Percentiles rank a stretch among this genome's conserved stretches.
Conservation (phyloP, 2,329 filamentous ascomycete genomes). For the Juglanconis oblonga region DNA sequence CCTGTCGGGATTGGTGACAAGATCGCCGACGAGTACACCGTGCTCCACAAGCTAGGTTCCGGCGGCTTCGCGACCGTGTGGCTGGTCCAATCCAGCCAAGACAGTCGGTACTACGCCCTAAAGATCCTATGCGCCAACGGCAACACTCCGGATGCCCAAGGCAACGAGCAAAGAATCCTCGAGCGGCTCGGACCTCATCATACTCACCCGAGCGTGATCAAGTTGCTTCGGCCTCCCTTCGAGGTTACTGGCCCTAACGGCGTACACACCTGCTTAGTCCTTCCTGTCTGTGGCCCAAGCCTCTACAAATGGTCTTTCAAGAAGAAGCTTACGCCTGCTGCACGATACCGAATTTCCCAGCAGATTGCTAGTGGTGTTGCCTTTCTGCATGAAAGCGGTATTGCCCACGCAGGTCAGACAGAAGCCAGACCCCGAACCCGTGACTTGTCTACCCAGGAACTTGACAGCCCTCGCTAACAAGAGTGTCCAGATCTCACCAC, state of each 20-base stretch:
- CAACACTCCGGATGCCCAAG: neutral
- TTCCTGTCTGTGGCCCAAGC: neutral
- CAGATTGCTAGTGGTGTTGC: neutral
- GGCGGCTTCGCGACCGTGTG: conserved; percentile 7
- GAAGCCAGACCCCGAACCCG: no score
- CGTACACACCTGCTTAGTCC: conserved; percentile 3
- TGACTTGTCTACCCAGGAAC: no score
- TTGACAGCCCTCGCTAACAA: neutral
- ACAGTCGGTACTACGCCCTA: conserved; percentile 2
- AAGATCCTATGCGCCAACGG: conserved; percentile 2
- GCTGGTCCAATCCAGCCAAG: conserved; percentile 1
- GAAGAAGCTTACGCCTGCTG: neutral
- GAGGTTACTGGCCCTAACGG: neutral
- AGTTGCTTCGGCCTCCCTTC: conserved; percentile 1
- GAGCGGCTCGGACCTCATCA: neutral
- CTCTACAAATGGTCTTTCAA: neutral
- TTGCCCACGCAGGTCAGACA: neutral
- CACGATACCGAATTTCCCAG: no score
- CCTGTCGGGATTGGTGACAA: neutral
- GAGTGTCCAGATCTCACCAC: neutral
- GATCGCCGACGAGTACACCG: neutral
- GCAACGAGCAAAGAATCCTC: neutral
- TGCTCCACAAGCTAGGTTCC: conserved; percentile 2
- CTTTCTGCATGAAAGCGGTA: conserved; percentile 1
- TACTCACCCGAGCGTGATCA: neutral